Percentiles rank a stretch among this genome's conserved stretches.
Evolutionary conservation across 495 filamentous ascomycete genomes (phyloP).

Genomic region (Aspergillus panamensis): DNA sequence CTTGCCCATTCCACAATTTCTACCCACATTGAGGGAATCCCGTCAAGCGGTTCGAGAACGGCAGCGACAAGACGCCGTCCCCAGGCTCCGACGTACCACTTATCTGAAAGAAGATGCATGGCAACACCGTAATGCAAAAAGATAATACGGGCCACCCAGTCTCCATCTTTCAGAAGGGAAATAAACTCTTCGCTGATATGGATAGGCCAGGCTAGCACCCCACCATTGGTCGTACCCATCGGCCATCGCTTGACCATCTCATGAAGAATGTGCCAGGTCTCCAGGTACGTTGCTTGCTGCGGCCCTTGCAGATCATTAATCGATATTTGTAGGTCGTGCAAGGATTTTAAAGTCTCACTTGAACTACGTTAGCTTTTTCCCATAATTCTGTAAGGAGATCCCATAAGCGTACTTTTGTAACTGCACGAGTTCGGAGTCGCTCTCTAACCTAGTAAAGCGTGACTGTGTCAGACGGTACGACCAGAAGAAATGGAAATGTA

Average conservation of each 20-base stretch:
- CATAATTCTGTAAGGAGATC: neutral
- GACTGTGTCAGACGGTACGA: neutral
- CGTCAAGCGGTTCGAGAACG: slow-evolving; percentile 27
- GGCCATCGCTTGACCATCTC: slow-evolving; percentile 37
- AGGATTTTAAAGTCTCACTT: slow-evolving; percentile 24
- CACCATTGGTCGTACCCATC: slow-evolving; percentile 29
- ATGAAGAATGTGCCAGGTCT: slow-evolving; percentile 30
- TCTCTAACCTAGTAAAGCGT: slow-evolving; percentile 9
- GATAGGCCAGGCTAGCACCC: slow-evolving; percentile 38
- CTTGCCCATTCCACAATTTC: slow-evolving; percentile 36
- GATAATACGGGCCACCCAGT: slow-evolving; percentile 38
- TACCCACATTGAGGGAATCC: slow-evolving; percentile 31
- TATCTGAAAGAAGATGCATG: slow-evolving; percentile 36
- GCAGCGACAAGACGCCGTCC: slow-evolving; percentile 37
- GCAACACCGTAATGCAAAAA: slow-evolving; percentile 38
- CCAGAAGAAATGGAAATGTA: neutral
- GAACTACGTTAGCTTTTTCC: neutral
- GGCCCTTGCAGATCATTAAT: slow-evolving; percentile 21
- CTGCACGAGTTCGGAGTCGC: slow-evolving; percentile 12
- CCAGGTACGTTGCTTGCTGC: slow-evolving; percentile 20
- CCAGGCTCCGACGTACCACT: slow-evolving; percentile 40
- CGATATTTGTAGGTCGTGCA: slow-evolving; percentile 18
- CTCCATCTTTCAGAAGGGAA: slow-evolving; percentile 26
- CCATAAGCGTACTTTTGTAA: slow-evolving; percentile 18
- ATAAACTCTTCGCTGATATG: slow-evolving; percentile 32